phyloP scores from a whole-genome alignment of 345 rosid genomes.

The Zanthoxylum bungeanum region DNA sequence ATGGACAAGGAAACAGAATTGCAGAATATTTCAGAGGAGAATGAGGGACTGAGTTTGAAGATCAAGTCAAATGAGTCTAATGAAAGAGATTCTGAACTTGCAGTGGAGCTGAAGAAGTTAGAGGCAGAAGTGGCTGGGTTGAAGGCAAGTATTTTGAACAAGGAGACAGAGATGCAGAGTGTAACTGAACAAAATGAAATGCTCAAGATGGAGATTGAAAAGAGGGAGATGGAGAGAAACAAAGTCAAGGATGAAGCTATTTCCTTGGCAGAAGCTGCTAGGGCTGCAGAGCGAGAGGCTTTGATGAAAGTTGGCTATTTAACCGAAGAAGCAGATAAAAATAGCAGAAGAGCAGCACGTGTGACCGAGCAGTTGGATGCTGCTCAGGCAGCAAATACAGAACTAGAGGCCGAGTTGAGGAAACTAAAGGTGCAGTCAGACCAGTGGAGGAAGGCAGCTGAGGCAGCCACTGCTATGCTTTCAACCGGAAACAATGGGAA shows the following conservation, averaged over 20 bases:
- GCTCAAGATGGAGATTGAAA: slow-evolving; percentile 51
- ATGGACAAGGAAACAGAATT: slow-evolving; percentile 63
- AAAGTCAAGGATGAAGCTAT: slow-evolving; percentile 42
- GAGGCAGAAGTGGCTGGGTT: slow-evolving; percentile 50
- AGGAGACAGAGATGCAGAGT: slow-evolving; percentile 49
- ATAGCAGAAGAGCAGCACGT: slow-evolving; percentile 56
- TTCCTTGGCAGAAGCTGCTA: slow-evolving; percentile 38
- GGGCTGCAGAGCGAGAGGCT: slow-evolving; percentile 61
- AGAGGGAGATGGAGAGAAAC: slow-evolving; percentile 45
- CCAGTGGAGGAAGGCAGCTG: slow-evolving; percentile 99
- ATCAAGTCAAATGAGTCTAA: slow-evolving; percentile 39
- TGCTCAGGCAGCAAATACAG: slow-evolving; percentile 64
- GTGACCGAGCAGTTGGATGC: slow-evolving; percentile 72
- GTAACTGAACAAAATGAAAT: slow-evolving; percentile 48
- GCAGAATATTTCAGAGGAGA: slow-evolving; percentile 41
- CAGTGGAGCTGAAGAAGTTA: slow-evolving; percentile 47
- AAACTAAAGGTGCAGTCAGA: slow-evolving; percentile 91
- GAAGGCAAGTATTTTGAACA: slow-evolving; percentile 46
- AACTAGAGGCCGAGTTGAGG: slow-evolving; percentile 84
- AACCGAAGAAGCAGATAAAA: slow-evolving; percentile 72
- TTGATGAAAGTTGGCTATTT: slow-evolving; percentile 50
- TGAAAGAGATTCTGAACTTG: slow-evolving; percentile 40
- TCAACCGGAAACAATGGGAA: slow-evolving; percentile 73
- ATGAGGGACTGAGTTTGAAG: slow-evolving; percentile 47
- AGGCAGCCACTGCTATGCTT: slow-evolving; percentile 89